Percentiles rank a stretch among this genome's conserved stretches.
Evolutionary conservation across 257 asterid species (phyloP).

Genomic region (Nicotiana tomentosiformis): DNA sequence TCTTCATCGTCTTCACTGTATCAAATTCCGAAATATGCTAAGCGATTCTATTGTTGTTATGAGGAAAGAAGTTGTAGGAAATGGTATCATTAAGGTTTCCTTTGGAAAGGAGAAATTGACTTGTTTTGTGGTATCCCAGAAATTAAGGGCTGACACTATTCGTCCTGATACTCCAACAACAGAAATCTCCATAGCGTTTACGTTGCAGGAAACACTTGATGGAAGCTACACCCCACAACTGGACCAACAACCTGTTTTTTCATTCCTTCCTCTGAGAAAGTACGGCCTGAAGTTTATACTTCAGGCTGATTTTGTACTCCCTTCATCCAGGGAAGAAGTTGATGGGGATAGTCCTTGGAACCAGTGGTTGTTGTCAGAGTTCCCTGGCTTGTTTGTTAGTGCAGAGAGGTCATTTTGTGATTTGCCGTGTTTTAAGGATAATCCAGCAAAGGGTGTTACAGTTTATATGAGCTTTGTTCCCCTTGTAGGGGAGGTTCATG

Average conservation of each 20-base stretch:
- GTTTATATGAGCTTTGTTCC: slow-evolving; percentile 85
- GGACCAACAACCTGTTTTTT: slow-evolving; percentile 81
- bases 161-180: slow-evolving; percentile 63
- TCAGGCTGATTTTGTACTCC: slow-evolving; percentile 90
- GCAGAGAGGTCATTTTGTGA: slow-evolving; percentile 67
- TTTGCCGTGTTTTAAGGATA: slow-evolving; percentile 66
- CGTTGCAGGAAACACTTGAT: slow-evolving; percentile 50
- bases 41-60: slow-evolving; percentile 62
- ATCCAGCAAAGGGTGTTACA: slow-evolving; percentile 65
- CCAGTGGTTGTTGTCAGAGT: slow-evolving; percentile 81
- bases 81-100: slow-evolving; percentile 77
- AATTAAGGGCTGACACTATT: slow-evolving; percentile 47
- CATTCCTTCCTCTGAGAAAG: slow-evolving; percentile 89
- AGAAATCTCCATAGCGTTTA: slow-evolving; percentile 85
- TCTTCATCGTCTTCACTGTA: slow-evolving; percentile 32
- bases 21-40: slow-evolving; percentile 63
- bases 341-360: slow-evolving; percentile 93
- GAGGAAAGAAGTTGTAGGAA: slow-evolving; percentile 65
- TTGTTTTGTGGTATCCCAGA: slow-evolving; percentile 80
- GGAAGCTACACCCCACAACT: slow-evolving; percentile 58
- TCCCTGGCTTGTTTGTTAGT: slow-evolving; percentile 69
- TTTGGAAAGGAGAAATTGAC: slow-evolving; percentile 66
- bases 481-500: slow-evolving; percentile 82
- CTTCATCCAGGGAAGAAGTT: slow-evolving; percentile 96
- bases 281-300: slow-evolving; percentile 86